These are phyloP conservation scores for Caulochytrium protostelioides DNA, from an alignment of 371 early-diverging fungal species.

Conservation along the genomic window DNA sequence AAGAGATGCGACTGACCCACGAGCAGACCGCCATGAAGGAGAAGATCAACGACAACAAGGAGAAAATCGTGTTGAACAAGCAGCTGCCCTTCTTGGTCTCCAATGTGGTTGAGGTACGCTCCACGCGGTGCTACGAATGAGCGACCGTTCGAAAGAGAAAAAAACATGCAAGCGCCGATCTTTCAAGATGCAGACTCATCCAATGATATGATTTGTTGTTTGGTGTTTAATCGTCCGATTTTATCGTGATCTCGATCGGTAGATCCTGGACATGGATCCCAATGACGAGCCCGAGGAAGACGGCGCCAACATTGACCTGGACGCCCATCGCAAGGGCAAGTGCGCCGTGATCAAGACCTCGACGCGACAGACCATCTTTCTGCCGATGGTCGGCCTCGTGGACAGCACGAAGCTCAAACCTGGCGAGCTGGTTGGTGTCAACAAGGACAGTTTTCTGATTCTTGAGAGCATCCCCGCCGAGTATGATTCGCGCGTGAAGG, in stretches of 20 bases:
- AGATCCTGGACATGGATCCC: constrained; percentile 83
- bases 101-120: constrained; percentile 87
- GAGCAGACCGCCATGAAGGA: constrained; percentile 77
- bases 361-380: constrained; percentile 87
- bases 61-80: constrained; percentile 97
- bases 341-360: constrained; percentile 96
- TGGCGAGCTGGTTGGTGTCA: constrained; percentile 98
- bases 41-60: constrained; percentile 93
- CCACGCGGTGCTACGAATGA: constrained; percentile 5
- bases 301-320: constrained; percentile 82
- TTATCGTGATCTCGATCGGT: neutral
- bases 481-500: constrained; percentile 98
- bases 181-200: no score
- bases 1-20: constrained; percentile 61
- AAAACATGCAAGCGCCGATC: no score
- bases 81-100: constrained; percentile 97
- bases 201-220: neutral
- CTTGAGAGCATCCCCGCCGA: constrained; percentile 97
- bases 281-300: constrained; percentile 69
- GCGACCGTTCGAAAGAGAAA: no score
- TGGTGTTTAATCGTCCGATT: neutral
- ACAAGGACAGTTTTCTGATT: constrained; percentile 97
- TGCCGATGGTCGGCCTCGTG: constrained; percentile 96
- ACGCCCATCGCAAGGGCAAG: constrained; percentile 78
- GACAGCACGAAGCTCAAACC: constrained; percentile 81